Evolutionary conservation across 495 filamentous ascomycete genomes (phyloP).

Genomic region (Pyrenula massariospora): DNA sequence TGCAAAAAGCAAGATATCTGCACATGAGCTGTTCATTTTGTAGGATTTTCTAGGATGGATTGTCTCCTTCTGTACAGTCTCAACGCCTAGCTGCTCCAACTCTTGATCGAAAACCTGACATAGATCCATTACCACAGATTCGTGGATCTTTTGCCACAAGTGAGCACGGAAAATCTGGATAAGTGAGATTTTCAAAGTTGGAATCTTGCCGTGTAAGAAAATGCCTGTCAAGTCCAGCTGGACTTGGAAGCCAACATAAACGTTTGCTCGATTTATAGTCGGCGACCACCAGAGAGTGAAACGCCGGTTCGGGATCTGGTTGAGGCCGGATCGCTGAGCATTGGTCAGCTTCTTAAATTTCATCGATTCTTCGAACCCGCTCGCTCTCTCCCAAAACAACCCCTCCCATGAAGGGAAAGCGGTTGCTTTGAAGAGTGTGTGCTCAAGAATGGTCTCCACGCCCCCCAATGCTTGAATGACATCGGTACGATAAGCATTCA

Average conservation of each 20-base stretch:
- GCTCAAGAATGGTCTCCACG: constrained; percentile 99
- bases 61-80: constrained; percentile 98
- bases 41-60: constrained; percentile 99
- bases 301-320: constrained; percentile 98
- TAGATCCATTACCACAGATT: constrained; percentile 97
- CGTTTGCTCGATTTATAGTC: constrained; percentile 51
- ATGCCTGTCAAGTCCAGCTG: constrained; percentile 98
- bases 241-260: constrained; percentile 90
- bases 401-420: constrained; percentile 99
- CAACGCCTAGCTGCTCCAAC: constrained; percentile 88
- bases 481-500: constrained; percentile 96
- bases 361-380: constrained; percentile 73
- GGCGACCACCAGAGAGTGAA: constrained; percentile 99
- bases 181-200: constrained; percentile 93
- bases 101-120: constrained; percentile 99
- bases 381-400: constrained; percentile 83
- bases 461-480: constrained; percentile 97
- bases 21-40: constrained; percentile 99
- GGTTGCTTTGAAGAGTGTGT: constrained; percentile 96
- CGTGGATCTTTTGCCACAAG: constrained; percentile 99
- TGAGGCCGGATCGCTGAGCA: constrained; percentile 94
- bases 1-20: constrained; percentile 94
- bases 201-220: constrained; percentile 99
- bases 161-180: constrained; percentile 99
- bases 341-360: constrained; percentile 99